Evolutionary conservation across 768 basidiomycete species (phyloP).

Genomic region (Calocybe cyanea): DNA sequence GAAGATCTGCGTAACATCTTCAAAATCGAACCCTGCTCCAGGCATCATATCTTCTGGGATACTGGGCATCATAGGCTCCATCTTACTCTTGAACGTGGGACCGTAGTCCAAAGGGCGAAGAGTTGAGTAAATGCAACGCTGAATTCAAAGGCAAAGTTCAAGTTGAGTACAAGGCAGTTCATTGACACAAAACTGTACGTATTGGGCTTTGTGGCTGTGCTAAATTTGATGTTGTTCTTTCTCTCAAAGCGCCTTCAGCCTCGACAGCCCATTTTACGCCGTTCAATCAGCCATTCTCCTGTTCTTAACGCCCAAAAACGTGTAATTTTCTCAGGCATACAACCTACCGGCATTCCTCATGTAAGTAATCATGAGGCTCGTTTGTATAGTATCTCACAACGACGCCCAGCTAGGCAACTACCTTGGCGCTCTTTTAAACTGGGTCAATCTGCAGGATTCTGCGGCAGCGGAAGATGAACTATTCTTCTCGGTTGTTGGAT

Average conservation of each 20-base stretch:
- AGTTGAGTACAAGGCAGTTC: not conserved
- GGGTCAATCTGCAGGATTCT: constrained; percentile 75
- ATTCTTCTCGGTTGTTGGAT: constrained; percentile 86
- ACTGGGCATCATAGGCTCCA: constrained; percentile 12
- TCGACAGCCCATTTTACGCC: constrained; percentile 12
- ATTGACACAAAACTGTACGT: not conserved
- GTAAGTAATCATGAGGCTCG: constrained; percentile 37
- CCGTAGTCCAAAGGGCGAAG: not conserved
- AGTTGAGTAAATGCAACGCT: not conserved
- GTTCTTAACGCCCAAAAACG: constrained; percentile 21
- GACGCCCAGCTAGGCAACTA: constrained; percentile 83
- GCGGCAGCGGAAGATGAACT: constrained; percentile 57
- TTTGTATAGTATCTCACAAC: constrained; percentile 8
- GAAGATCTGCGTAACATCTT: constrained; percentile 63
- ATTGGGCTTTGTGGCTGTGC: constrained; percentile 19
- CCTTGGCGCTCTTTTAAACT: constrained; percentile 85
- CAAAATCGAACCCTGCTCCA: constrained; percentile 54
- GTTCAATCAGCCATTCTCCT: constrained; percentile 16
- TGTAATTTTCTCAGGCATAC: constrained; percentile 85
- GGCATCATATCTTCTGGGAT: constrained; percentile 34
- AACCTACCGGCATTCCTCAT: constrained; percentile 90
- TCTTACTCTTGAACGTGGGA: not conserved
- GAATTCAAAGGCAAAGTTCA: not conserved
- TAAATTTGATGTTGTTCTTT: constrained; percentile 12
- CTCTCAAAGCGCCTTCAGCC: constrained; percentile 16